Evolutionary conservation across 2,329 filamentous ascomycete species (phyloP), one percentile per base, ranked within the genome.

Genomic region (Colletotrichum euphorbiae): DNA sequence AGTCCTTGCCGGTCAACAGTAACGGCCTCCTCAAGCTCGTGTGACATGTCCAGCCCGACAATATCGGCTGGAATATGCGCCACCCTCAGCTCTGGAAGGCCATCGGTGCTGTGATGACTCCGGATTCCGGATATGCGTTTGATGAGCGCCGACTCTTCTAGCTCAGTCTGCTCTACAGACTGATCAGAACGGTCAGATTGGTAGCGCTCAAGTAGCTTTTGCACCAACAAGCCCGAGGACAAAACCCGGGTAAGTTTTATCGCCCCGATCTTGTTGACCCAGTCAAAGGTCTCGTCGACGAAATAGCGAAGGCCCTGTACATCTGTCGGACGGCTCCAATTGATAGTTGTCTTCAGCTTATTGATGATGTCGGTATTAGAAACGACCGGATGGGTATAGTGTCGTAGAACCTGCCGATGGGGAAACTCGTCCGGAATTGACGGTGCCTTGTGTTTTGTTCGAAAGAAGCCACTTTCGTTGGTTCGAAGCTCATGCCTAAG

Each of bases 301-400:
- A 97, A 98, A 13, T 86, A 84, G 40, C 95, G 87, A 40, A 99
- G 79, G 0, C 87, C 89, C 4, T 81, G 74, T 12, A 92, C 83
- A 72, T 97, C 88, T 17, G 96, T 82, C 0, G 86, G 81, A 48
- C 82, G 81, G 63, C 90, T 86, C 88, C 91, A 93, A 9, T 80
- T 79, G 45, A 92, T 82, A 0, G 82, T 81, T 2, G 77, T 76
- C 64, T 79, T 82, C 19, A 94, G 73, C 46, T 80, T 82, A 3
- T 86, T 79, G 57, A 95, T 74, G 28, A 86, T 83, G 8, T 86
- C 78, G 6, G 82, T 72, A 0, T 84, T 83, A 1, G 94, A 98
- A 3, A 98, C 91, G 1, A 91, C 89, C 0, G 96, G 96, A 74
- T 94, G 90, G 0, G 92, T 95, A 73, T 99, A 99, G 75, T 93